A percentile compares a stretch with the other conserved stretches of the same genome.
These are phyloP conservation scores for Exophiala viscosa DNA, from an alignment of 2,329 filamentous ascomycete species.

Conservation along the genomic window DNA sequence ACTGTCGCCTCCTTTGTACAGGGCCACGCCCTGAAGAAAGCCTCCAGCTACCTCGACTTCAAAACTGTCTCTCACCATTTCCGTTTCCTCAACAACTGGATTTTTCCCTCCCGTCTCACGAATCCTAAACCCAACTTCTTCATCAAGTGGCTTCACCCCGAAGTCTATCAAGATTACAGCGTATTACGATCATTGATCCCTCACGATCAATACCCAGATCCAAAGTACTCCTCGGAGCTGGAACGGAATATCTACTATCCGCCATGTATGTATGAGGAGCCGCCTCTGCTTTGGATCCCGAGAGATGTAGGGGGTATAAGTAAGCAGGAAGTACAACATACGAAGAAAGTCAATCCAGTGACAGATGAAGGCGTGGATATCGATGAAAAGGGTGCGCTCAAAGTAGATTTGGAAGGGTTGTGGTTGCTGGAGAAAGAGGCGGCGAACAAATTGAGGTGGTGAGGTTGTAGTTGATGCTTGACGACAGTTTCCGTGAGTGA, in stretches of 20 bases:
- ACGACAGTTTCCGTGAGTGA: too few relatives aligned
- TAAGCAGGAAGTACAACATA: slow-evolving; percentile 71
- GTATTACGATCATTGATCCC: slow-evolving; percentile 22
- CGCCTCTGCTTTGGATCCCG: slow-evolving; percentile 76
- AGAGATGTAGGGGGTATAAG: slow-evolving; percentile 70
- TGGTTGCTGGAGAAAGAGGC: too few relatives aligned
- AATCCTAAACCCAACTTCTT: slow-evolving; percentile 33
- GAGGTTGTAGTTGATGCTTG: not conserved
- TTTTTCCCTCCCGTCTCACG: not conserved
- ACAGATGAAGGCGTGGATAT: slow-evolving; percentile 22
- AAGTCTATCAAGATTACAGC: slow-evolving; percentile 20
- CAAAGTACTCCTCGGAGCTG: slow-evolving; percentile 60
- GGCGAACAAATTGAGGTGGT: not conserved
- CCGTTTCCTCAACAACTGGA: slow-evolving; percentile 3
- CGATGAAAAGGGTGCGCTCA: slow-evolving; percentile 15
- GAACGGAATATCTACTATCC: slow-evolving; percentile 68
- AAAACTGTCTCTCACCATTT: too few relatives aligned
- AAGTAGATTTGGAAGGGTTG: slow-evolving; percentile 14
- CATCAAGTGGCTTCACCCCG: slow-evolving; percentile 33
- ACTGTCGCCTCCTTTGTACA: too few relatives aligned
- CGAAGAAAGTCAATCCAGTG: slow-evolving; percentile 13
- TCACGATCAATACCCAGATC: slow-evolving; percentile 27
- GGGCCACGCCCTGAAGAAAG: slow-evolving; percentile 2
- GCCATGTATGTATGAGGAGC: slow-evolving; percentile 60
- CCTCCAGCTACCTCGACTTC: too few relatives aligned